Base-by-base conservation (phyloP, 2,329 filamentous ascomycete species). In the Pyrenochaeta sp. region DNA sequence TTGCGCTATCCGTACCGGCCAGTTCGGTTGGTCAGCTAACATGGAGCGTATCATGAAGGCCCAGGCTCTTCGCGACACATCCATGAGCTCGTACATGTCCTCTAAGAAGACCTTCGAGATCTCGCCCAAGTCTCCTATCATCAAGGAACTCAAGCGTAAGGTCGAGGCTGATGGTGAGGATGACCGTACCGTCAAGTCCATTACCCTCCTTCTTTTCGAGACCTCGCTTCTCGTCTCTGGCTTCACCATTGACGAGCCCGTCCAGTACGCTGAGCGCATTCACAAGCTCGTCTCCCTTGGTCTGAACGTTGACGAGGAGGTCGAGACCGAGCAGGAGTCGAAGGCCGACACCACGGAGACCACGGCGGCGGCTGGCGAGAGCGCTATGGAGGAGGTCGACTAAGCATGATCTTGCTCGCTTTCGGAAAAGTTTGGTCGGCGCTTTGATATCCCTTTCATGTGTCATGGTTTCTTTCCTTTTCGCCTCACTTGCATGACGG, bases 21-120 rank as follows among this genome's bases (percentile, higher is more conserved):
- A 98, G 85, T 99, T 99, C 82, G 95, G 95, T 84, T 99, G 95
- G 95, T 98, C 94, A 57, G 95, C 95, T 80, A 99, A 99, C 89
- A 99, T 99, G 95, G 95, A 99, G 89, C 95, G 95, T 87, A 99
- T 99, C 90, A 99, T 99, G 95, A 99, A 99, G 91, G 95, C 95
- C 28, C 95, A 99, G 87, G 95, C 95, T 78, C 94, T 99, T 77
- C 95, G 95, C 85, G 95, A 99, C 85, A 99, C 95, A 72, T 97
- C 93, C 77, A 99, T 99, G 95, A 92, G 88, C 84, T 96, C 92
- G 75, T 99, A 99, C 91, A 99, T 99, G 95, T 96, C 92, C 69
- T 98, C 94, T 80, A 99, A 99, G 93, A 99, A 99, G 92, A 99
- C 95, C 32, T 98, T 99, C 73, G 95, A 99, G 87, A 98, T 99